These are phyloP conservation scores for Zostera marina DNA, from an alignment of 116 monocot species.

Conservation along the genomic window DNA sequence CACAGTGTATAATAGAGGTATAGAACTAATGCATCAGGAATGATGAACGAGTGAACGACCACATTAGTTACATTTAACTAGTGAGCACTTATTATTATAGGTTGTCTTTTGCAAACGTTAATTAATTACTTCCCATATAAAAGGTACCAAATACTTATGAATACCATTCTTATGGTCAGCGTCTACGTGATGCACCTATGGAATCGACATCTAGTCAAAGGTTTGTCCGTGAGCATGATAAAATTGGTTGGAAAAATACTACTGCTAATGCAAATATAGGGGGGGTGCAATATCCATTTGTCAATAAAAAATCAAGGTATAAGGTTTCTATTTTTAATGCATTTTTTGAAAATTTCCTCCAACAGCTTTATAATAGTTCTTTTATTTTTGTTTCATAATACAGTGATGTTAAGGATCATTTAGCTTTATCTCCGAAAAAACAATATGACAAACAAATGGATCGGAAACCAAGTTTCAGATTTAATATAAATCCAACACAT, in stretches of 20 bases:
- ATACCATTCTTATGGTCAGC: slow-evolving; percentile 24
- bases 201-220: slow-evolving; percentile 21
- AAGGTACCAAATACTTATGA: slow-evolving; percentile 30
- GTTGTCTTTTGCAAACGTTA: too few relatives aligned
- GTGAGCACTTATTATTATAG: too few relatives aligned
- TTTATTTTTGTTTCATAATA: neutral
- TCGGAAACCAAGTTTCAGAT: slow-evolving; percentile 15
- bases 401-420: slow-evolving; percentile 25
- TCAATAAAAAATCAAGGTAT: slow-evolving; percentile 13
- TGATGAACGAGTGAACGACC: too few relatives aligned
- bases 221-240: slow-evolving; percentile 17
- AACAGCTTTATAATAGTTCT: neutral
- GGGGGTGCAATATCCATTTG: slow-evolving; percentile 12
- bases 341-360: too few relatives aligned
- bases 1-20: too few relatives aligned
- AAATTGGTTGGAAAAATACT: slow-evolving; percentile 16
- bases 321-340: neutral
- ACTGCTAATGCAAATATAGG: slow-evolving; percentile 15
- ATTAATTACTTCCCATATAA: neutral
- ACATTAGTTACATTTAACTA: too few relatives aligned
- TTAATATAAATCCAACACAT: slow-evolving; percentile 12
- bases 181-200: slow-evolving; percentile 23
- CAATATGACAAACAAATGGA: slow-evolving; percentile 13
- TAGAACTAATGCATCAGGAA: too few relatives aligned
- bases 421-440: slow-evolving; percentile 15